Conservation (phyloP, 1,284 basidiomycete genomes). For the Pulveroboletus sp. region DNA sequence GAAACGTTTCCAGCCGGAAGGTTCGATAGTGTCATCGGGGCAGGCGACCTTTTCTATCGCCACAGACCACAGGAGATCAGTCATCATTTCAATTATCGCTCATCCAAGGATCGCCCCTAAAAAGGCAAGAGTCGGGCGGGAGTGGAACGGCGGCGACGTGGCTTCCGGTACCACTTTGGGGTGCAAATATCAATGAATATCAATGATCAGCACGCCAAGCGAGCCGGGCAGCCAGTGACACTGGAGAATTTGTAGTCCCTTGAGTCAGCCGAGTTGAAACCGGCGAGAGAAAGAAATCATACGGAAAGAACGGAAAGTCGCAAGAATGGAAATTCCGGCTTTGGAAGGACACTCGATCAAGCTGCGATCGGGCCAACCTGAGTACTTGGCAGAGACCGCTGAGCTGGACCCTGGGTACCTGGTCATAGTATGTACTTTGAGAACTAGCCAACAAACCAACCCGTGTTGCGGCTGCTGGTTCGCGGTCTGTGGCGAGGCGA, state of each 20-base stretch:
- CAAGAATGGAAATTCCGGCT: constrained; percentile 22
- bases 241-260: not conserved
- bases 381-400: too few species aligned
- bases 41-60: constrained; percentile 35
- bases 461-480: too few species aligned
- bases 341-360: constrained; percentile 25
- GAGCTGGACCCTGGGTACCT: constrained; percentile 15
- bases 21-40: constrained; percentile 31
- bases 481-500: too few species aligned
- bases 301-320: constrained; percentile 3
- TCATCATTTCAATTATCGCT: constrained; percentile 40
- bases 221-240: not conserved
- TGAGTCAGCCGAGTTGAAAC: constrained; percentile 5
- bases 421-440: too few species aligned
- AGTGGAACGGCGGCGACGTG: constrained; percentile 5
- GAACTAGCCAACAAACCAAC: too few species aligned
- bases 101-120: constrained; percentile 27
- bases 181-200: too few species aligned
- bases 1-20: constrained; percentile 34
- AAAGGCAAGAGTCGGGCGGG: constrained; percentile 24
- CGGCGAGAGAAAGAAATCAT: not conserved
- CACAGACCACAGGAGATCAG: constrained; percentile 27
- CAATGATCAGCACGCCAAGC: constrained; percentile 24
- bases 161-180: not conserved
- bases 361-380: constrained; percentile 23